phyloP scores from a whole-genome alignment of 768 basidiomycete genomes.

The Dacryopinax primogenitus region DNA sequence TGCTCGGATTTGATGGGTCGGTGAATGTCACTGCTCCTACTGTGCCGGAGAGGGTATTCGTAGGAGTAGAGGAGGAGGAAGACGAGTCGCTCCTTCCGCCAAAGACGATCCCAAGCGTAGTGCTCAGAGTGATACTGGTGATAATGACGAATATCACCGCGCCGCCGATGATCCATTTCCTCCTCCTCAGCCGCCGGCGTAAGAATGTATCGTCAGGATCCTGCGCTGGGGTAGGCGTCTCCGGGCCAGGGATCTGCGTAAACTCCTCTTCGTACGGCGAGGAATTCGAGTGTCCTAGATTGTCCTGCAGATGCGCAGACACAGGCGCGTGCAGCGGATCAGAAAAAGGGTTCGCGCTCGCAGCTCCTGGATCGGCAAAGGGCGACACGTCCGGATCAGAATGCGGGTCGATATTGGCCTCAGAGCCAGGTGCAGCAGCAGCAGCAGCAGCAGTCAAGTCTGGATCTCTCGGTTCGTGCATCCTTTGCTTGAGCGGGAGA shows the following conservation, averaged over 20 bases:
- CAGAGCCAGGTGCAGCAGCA: neutral
- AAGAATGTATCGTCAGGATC: no score
- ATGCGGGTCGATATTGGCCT: neutral
- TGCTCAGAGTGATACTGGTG: no score
- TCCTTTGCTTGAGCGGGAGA: neutral
- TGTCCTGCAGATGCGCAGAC: neutral
- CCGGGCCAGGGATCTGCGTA: no score
- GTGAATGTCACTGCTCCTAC: neutral
- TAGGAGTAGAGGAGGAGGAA: neutral
- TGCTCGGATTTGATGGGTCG: neutral
- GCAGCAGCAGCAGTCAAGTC: neutral
- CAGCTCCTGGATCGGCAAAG: neutral
- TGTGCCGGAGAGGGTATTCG: neutral
- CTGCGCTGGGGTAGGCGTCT: no score
- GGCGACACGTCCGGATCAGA: neutral
- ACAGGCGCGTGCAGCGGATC: neutral
- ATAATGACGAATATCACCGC: no score
- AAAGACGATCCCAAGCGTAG: neutral
- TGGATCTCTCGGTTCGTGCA: neutral
- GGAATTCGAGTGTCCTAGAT: neutral
- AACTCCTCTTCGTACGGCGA: no score
- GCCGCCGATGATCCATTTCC: no score
- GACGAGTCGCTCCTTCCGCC: neutral
- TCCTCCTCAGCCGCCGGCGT: no score
- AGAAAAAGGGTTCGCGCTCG: neutral